Evolutionary conservation across 805 yeast genomes (phyloP).

Genomic region (Barnettozyma siamensis): DNA sequence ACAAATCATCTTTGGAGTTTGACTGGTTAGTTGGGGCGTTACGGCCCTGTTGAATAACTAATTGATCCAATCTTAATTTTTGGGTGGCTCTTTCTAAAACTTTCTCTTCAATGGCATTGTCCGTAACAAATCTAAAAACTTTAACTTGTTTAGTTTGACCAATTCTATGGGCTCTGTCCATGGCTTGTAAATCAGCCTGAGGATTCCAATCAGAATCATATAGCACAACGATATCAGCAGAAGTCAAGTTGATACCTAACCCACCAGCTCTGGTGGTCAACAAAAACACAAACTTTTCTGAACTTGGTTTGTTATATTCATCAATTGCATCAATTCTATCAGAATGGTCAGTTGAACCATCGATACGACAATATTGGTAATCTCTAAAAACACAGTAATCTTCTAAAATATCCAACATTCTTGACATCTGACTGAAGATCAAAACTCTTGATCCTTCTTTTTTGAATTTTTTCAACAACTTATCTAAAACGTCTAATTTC

Average conservation of each 20-base stretch:
- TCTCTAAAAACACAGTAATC: conserved; percentile 71
- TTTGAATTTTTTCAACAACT: conserved; percentile 52
- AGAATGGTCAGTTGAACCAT: conserved; percentile 76
- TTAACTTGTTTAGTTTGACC: conserved; percentile 82
- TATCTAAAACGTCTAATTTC: conserved; percentile 67
- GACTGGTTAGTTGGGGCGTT: conserved; percentile 28
- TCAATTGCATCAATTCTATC: conserved; percentile 74
- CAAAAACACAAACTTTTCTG: conserved; percentile 66
- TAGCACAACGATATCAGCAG: conserved; percentile 72
- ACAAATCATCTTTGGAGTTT: conserved; percentile 61
- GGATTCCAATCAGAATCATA: conserved; percentile 88
- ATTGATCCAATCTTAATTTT: conserved; percentile 69
- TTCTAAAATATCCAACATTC: conserved; percentile 74
- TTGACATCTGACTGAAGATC: conserved; percentile 79
- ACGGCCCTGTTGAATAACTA: conserved; percentile 77
- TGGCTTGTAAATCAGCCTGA: conserved; percentile 83
- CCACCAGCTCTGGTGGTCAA: conserved; percentile 90
- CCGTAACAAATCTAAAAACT: conserved; percentile 73
- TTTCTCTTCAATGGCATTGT: conserved; percentile 79
- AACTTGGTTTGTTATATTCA: conserved; percentile 71
- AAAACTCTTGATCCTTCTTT: conserved; percentile 72
- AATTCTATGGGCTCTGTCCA: conserved; percentile 87
- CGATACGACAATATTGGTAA: conserved; percentile 71
- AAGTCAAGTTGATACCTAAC: conserved; percentile 73
- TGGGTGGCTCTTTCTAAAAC: conserved; percentile 79